phyloP scores from a whole-genome alignment of 495 filamentous ascomycete species.

The Pseudoneurospora amorphoporcata region DNA sequence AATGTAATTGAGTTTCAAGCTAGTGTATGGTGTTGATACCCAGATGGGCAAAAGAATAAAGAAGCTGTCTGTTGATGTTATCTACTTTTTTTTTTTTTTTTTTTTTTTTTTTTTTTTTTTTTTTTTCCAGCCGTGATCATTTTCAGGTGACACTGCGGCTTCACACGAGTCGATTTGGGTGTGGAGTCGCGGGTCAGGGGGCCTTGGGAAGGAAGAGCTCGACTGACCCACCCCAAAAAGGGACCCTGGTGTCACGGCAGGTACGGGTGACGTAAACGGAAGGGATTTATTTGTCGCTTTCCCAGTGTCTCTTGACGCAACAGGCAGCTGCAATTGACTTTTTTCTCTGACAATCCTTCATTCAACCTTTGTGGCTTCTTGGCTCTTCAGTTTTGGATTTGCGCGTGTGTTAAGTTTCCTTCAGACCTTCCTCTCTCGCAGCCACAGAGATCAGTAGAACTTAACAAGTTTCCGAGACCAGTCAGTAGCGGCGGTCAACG shows the following conservation, averaged over 20 bases:
- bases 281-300: not conserved
- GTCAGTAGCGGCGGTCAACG: not conserved
- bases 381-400: not conserved
- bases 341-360: not conserved
- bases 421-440: not conserved
- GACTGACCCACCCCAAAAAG: not conserved
- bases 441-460: not conserved
- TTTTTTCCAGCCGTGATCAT: not conserved
- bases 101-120: not conserved
- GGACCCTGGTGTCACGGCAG: not conserved
- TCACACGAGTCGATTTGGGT: not conserved
- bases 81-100: not conserved
- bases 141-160: not conserved
- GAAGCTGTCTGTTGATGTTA: not conserved
- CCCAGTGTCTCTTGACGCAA: not conserved
- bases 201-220: not conserved
- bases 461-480: not conserved
- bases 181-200: not conserved
- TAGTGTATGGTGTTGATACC: not conserved
- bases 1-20: not conserved
- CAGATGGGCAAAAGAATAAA: not conserved
- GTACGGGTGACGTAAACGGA: not conserved
- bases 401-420: not conserved
- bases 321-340: not conserved
- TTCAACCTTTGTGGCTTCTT: not conserved